phyloP scores from a whole-genome alignment of 2,329 filamentous ascomycete species.

The Talaromyces rugulosus region DNA sequence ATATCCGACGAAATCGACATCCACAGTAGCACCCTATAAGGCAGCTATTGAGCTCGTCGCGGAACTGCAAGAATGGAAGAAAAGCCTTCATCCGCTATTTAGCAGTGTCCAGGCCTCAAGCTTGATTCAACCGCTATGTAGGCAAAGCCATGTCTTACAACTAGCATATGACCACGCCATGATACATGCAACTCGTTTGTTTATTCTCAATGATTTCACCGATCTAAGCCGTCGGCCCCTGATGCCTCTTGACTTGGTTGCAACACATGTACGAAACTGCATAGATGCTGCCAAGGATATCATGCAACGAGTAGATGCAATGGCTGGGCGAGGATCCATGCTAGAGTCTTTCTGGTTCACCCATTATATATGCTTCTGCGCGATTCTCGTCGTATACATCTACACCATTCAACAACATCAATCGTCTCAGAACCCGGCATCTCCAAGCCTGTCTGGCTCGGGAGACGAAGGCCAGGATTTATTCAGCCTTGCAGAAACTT shows the following conservation, averaged over 20 bases:
- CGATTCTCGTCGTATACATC: conserved; percentile 40
- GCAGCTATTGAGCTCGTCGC: conserved; percentile 30
- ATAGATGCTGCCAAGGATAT: conserved; percentile 41
- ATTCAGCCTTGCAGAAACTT: conserved; percentile 42
- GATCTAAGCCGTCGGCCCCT: conserved; percentile 29
- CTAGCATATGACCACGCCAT: conserved; percentile 36
- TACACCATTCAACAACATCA: conserved; percentile 38
- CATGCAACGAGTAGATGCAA: conserved; percentile 30
- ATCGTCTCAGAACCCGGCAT: conserved; percentile 18
- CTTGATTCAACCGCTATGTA: conserved; percentile 33
- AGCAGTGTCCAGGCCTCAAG: conserved; percentile 33
- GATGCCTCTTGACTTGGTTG: conserved; percentile 27
- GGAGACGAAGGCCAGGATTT: conserved; percentile 25
- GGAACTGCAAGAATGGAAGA: conserved; percentile 35
- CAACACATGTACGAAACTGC: conserved; percentile 39
- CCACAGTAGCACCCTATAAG: conserved; percentile 27
- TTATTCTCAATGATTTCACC: conserved; percentile 34
- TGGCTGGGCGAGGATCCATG: conserved; percentile 32
- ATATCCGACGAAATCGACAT: conserved; percentile 31
- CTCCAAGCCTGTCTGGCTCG: conserved; percentile 15
- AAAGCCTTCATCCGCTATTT: conserved; percentile 31
- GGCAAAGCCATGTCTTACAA: conserved; percentile 37
- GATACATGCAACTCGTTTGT: conserved; percentile 35
- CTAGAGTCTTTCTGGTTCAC: conserved; percentile 42
- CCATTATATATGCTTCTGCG: conserved; percentile 41